phyloP scores from a whole-genome alignment of 495 filamentous ascomycete genomes.

The Schizothecium vesticola region DNA sequence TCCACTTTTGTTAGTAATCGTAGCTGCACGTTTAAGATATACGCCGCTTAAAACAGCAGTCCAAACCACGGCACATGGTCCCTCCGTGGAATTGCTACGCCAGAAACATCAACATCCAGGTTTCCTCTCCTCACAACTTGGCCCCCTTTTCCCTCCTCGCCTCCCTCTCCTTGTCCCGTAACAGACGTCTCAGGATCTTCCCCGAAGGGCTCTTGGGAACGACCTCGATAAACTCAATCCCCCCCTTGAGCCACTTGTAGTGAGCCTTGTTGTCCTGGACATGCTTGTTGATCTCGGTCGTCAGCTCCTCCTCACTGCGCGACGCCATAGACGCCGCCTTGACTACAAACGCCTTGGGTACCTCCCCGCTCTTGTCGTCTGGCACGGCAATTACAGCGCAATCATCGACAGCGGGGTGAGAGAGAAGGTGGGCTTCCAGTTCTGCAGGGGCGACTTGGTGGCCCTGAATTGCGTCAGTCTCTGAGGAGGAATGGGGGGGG shows the following conservation, averaged over 20 bases:
- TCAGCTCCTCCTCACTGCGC: constrained; percentile 44
- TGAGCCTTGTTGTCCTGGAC: constrained; percentile 78
- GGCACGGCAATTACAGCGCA: constrained; percentile 78
- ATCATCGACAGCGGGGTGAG: constrained; percentile 74
- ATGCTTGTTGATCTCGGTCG: constrained; percentile 62
- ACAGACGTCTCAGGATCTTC: constrained; percentile 78
- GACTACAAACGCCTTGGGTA: constrained; percentile 83
- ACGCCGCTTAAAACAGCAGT: too few relatives aligned
- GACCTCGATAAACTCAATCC: constrained; percentile 66
- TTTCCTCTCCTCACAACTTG: constrained; percentile 30
- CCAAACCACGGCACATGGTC: too few relatives aligned
- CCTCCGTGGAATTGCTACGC: not conserved
- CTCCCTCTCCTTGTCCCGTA: constrained; percentile 77
- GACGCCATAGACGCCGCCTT: constrained; percentile 60
- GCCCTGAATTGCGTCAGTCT: constrained; percentile 45
- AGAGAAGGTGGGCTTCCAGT: constrained; percentile 81
- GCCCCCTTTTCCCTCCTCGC: constrained; percentile 56
- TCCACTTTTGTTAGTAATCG: too few relatives aligned
- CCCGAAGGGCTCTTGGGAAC: constrained; percentile 90
- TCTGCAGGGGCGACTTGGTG: constrained; percentile 90
- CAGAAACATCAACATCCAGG: not conserved
- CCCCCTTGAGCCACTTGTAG: constrained; percentile 87
- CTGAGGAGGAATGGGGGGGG: not conserved
- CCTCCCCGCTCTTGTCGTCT: constrained; percentile 69
- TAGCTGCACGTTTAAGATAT: too few relatives aligned